Percentiles rank a stretch among this genome's conserved stretches.
Conservation (phyloP, 2,329 filamentous ascomycete species). For the Hypoxylon sp. region DNA sequence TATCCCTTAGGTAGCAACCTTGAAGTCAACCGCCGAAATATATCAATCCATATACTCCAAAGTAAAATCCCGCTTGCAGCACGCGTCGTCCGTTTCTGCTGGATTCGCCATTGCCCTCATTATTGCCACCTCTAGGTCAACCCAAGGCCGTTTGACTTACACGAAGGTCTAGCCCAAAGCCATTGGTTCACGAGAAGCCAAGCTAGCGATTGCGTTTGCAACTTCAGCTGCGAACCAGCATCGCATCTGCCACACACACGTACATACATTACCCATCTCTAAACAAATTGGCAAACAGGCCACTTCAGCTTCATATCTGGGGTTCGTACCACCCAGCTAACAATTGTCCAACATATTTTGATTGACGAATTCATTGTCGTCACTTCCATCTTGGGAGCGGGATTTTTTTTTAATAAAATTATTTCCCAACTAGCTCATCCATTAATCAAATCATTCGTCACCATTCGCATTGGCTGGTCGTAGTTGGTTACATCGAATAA, state of each 20-base stretch:
- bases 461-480: slow-evolving; percentile 9
- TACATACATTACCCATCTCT: slow-evolving; percentile 7
- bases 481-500: slow-evolving; percentile 22
- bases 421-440: slow-evolving; percentile 23
- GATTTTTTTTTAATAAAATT: slow-evolving; percentile 32
- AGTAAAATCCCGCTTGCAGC: slow-evolving; percentile 15
- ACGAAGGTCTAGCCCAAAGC: slow-evolving; percentile 31
- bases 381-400: slow-evolving; percentile 22
- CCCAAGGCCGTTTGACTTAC: slow-evolving; percentile 33
- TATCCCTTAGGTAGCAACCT: slow-evolving; percentile 21
- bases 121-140: slow-evolving; percentile 32
- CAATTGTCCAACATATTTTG: slow-evolving; percentile 27
- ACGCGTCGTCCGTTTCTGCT: slow-evolving; percentile 34
- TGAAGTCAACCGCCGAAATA: slow-evolving; percentile 12
- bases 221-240: slow-evolving; percentile 31
- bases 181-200: slow-evolving; percentile 44
- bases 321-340: slow-evolving; percentile 19
- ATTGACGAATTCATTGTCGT: slow-evolving; percentile 30
- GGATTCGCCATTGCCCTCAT: slow-evolving; percentile 25
- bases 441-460: slow-evolving; percentile 18
- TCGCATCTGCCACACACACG: slow-evolving; percentile 37
- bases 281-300: slow-evolving; percentile 27
- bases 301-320: slow-evolving; percentile 35
- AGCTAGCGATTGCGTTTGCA: slow-evolving; percentile 36
- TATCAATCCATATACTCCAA: slow-evolving; percentile 24